These are phyloP conservation scores for Hypoxylon fragiforme DNA, from an alignment of 495 filamentous ascomycete genomes.

Conservation along the genomic window DNA sequence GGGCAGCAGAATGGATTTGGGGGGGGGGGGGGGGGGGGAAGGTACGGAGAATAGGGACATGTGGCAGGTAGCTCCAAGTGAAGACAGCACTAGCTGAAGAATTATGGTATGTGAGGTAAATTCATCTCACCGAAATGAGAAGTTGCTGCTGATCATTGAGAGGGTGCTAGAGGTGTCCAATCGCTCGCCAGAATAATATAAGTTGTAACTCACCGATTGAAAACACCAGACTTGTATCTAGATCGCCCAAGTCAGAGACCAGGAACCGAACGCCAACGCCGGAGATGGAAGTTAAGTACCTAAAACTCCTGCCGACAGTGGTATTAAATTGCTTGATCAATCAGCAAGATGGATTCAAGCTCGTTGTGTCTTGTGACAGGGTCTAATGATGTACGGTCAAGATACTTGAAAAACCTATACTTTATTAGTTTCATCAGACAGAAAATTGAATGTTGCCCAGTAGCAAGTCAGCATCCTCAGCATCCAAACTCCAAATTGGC, in stretches of 20 bases:
- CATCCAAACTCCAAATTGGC: constrained; percentile 13
- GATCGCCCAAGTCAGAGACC: constrained; percentile 38
- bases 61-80: too few species aligned
- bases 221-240: constrained; percentile 38
- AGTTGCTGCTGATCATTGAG: too few species aligned
- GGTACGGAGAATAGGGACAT: too few species aligned
- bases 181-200: too few species aligned
- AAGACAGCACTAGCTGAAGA: too few species aligned
- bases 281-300: constrained; percentile 30
- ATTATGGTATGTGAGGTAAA: too few species aligned
- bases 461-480: constrained; percentile 12
- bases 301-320: constrained; percentile 27
- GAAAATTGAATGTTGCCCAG: not conserved
- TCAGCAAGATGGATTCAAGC: constrained; percentile 28
- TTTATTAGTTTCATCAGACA: not conserved
- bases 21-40: too few species aligned
- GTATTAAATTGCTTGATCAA: constrained; percentile 30
- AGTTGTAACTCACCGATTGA: constrained; percentile 45
- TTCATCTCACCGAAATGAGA: too few species aligned
- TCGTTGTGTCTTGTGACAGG: constrained; percentile 32
- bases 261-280: constrained; percentile 41
- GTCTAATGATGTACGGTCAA: constrained; percentile 36
- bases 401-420: constrained; percentile 28
- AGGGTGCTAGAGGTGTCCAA: too few species aligned
- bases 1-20: too few species aligned